phyloP scores from a whole-genome alignment of 352 stramenopile genomes.

The Plasmopara viticola region DNA sequence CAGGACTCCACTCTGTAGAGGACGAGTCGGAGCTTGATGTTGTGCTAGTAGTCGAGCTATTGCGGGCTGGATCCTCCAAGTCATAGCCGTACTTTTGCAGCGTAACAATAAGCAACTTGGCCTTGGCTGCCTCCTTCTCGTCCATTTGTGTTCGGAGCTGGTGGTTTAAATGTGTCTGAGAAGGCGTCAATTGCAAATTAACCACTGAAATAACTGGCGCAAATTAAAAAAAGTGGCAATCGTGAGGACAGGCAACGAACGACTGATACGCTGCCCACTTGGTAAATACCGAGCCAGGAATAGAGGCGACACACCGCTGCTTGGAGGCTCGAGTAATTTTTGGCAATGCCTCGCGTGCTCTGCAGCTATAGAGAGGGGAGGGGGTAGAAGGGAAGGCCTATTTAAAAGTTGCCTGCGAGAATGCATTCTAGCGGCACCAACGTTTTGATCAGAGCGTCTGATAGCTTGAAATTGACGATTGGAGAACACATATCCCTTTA shows the following conservation, averaged over 20 bases:
- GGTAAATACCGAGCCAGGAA: not conserved
- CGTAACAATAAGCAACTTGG: slow-evolving; percentile 70
- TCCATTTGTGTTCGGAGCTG: slow-evolving; percentile 14
- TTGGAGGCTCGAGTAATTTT: slow-evolving; percentile 8
- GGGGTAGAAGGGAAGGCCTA: not conserved
- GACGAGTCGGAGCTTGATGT: slow-evolving; percentile 26
- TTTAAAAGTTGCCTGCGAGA: slow-evolving; percentile 4
- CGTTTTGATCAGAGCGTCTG: not conserved
- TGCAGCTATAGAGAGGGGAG: slow-evolving; percentile 13
- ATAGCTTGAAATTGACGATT: not conserved
- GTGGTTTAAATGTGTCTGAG: slow-evolving; percentile 4
- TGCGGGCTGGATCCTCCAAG: slow-evolving; percentile 32
- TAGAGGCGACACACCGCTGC: not conserved
- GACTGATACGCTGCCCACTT: slow-evolving; percentile 7
- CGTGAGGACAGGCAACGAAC: slow-evolving; percentile 16
- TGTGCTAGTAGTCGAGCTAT: slow-evolving; percentile 20
- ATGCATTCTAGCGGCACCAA: slow-evolving; percentile 1
- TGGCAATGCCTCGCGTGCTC: slow-evolving; percentile 11
- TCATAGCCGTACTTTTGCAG: slow-evolving; percentile 85
- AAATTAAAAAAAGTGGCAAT: slow-evolving; percentile 2
- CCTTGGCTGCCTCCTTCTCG: slow-evolving; percentile 48
- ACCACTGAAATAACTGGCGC: slow-evolving; percentile 10
- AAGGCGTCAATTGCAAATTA: slow-evolving; percentile 16
- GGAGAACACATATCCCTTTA: not conserved
- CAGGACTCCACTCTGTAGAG: slow-evolving; percentile 34